Conservation (phyloP, 1,284 basidiomycete species). For the Rhodotorula sp. region DNA sequence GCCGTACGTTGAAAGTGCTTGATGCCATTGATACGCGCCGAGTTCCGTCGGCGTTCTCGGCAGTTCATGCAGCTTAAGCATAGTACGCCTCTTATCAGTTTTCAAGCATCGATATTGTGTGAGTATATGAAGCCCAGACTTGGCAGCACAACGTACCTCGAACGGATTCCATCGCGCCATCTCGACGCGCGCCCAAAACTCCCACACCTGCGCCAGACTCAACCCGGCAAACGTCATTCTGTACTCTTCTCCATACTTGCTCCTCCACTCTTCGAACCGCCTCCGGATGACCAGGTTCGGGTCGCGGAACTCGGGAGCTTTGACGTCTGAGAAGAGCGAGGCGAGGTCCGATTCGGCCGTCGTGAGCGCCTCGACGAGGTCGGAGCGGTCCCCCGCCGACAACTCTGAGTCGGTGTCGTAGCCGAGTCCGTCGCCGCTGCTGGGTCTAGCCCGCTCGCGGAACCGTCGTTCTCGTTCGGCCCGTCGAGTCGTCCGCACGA, state of each 20-base stretch:
- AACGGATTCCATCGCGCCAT: conserved; percentile 83
- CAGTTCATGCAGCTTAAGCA: conserved; percentile 32
- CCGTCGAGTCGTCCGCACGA: conserved; percentile 46
- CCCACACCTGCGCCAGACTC: conserved; percentile 86
- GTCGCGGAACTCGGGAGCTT: conserved; percentile 77
- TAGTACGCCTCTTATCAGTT: background rate
- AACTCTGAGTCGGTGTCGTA: conserved; percentile 71
- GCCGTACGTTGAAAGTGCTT: conserved; percentile 63
- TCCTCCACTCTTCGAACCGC: conserved; percentile 78
- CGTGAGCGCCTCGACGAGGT: conserved; percentile 65
- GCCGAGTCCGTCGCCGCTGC: conserved; percentile 67
- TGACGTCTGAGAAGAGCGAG: conserved; percentile 72
- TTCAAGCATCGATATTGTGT: background rate
- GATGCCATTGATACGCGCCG: conserved; percentile 81
- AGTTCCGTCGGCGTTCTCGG: conserved; percentile 60
- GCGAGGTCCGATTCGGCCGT: conserved; percentile 59
- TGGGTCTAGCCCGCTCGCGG: conserved; percentile 42
- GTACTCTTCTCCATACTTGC: conserved; percentile 75
- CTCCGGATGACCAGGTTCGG: conserved; percentile 67
- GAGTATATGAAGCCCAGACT: too few species aligned
- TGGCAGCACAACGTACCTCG: conserved; percentile 57
- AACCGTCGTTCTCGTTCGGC: conserved; percentile 58
- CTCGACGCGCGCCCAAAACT: conserved; percentile 89
- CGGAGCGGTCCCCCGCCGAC: conserved; percentile 62
- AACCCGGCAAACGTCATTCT: conserved; percentile 83